Conservation (phyloP, 2,329 filamentous ascomycete genomes). For the Tolypocladium inflatum region DNA sequence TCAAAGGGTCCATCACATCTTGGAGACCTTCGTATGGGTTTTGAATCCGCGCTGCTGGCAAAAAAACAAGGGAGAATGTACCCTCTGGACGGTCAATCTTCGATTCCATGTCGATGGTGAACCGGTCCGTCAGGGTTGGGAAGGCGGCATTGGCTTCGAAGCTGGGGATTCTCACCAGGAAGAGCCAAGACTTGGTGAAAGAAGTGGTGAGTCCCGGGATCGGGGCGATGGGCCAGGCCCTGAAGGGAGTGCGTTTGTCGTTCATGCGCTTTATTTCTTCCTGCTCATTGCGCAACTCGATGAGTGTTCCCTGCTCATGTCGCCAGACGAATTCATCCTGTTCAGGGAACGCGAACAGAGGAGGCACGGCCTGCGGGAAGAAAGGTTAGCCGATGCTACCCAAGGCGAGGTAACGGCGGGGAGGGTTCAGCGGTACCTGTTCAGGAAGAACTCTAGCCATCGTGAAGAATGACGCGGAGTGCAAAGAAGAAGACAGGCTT, state of each 20-base stretch:
- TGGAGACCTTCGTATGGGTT: constrained; percentile 20
- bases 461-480: too few relatives aligned
- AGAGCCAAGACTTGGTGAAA: constrained; percentile 20
- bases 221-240: constrained; percentile 20
- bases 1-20: neutral
- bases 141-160: constrained; percentile 11
- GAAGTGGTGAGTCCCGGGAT: constrained; percentile 17
- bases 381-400: neutral
- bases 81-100: constrained; percentile 10
- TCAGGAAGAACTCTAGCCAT: neutral
- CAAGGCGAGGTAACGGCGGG: neutral
- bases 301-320: constrained; percentile 21
- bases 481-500: too few relatives aligned
- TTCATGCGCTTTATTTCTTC: constrained; percentile 15
- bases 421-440: neutral
- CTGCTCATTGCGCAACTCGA: constrained; percentile 24
- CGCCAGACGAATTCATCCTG: constrained; percentile 15
- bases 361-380: constrained; percentile 1
- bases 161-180: constrained; percentile 17
- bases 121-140: constrained; percentile 16
- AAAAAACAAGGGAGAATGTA: constrained; percentile 13
- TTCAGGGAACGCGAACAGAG: constrained; percentile 10
- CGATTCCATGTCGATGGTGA: constrained; percentile 16
- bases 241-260: constrained; percentile 8
- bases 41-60: constrained; percentile 14